A percentile compares a stretch with the other conserved stretches of the same genome.
phyloP scores from a whole-genome alignment of 106 monocot genomes.

The Amphibolis antarctica region DNA sequence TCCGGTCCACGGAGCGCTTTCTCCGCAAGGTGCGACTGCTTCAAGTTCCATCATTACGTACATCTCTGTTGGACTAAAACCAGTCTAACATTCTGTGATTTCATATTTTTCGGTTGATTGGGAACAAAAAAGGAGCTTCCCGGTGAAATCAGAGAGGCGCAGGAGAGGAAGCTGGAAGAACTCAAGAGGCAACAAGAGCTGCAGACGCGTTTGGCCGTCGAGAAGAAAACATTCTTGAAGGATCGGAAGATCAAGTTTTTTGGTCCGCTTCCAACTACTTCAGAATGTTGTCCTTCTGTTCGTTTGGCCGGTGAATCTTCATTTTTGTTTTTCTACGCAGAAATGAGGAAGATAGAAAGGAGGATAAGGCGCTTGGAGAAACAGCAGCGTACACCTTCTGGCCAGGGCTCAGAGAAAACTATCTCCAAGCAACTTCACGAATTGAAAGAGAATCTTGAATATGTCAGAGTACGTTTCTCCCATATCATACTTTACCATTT shows the following conservation, averaged over 20 bases:
- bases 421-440: conserved; percentile 53
- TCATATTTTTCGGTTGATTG: not conserved
- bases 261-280: conserved; percentile 29
- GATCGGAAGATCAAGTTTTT: conserved; percentile 91
- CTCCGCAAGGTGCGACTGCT: conserved; percentile 62
- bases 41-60: not conserved
- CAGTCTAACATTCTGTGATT: not conserved
- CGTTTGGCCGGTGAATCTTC: not conserved
- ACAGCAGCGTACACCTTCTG: conserved; percentile 67
- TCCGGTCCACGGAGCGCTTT: conserved; percentile 78
- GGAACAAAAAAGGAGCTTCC: conserved; percentile 60
- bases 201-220: conserved; percentile 49
- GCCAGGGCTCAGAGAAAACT: conserved; percentile 35
- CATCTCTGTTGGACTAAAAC: not conserved
- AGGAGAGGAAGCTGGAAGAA: conserved; percentile 72
- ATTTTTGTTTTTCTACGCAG: conserved; percentile 16
- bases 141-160: conserved; percentile 56
- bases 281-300: not conserved
- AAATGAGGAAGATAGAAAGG: conserved; percentile 92
- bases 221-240: conserved; percentile 54
- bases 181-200: conserved; percentile 68
- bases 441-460: conserved; percentile 89
- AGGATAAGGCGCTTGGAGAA: conserved; percentile 94
- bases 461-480: conserved; percentile 59
- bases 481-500: not conserved